These are phyloP conservation scores for Hylodesmum podocarpum DNA, from an alignment of 306 rosid species.

Conservation along the genomic window DNA sequence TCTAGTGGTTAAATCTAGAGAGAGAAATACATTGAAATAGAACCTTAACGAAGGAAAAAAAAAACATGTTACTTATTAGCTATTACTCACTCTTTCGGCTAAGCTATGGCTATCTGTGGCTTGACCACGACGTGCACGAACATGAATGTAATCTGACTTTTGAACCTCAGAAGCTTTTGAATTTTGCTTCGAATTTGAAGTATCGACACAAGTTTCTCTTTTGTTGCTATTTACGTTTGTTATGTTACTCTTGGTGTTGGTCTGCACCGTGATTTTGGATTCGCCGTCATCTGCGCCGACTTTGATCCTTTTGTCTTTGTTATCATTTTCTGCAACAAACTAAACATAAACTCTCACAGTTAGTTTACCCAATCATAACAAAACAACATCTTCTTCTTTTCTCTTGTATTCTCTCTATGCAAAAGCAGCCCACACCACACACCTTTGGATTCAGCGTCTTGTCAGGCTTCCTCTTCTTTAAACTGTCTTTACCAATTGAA, in stretches of 20 bases:
- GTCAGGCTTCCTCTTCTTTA: constrained; percentile 70
- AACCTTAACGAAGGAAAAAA: not conserved
- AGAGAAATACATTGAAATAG: not conserved
- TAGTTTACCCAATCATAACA: not conserved
- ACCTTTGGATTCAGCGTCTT: constrained; percentile 52
- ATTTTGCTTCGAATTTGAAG: constrained; percentile 40
- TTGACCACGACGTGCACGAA: constrained; percentile 94
- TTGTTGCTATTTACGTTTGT: constrained; percentile 17
- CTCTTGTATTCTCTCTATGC: not conserved
- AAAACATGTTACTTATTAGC: not conserved
- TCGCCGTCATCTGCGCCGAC: constrained; percentile 63
- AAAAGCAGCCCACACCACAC: not conserved
- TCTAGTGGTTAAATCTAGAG: not conserved
- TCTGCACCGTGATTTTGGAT: constrained; percentile 62
- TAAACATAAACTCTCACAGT: constrained; percentile 13
- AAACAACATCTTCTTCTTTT: no score
- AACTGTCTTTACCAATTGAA: constrained; percentile 47
- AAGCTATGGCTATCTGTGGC: constrained; percentile 98
- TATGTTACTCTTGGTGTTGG: constrained; percentile 37
- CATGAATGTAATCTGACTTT: constrained; percentile 86
- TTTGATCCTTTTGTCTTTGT: constrained; percentile 62
- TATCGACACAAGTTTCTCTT: constrained; percentile 50
- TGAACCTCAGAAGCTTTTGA: constrained; percentile 74
- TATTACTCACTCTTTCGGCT: constrained; percentile 84
- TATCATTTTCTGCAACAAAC: constrained; percentile 52